A percentile compares a stretch with the other conserved stretches of the same genome.
Evolutionary conservation across 305 asterid genomes (phyloP).

Genomic region (Nicotiana rustica): DNA sequence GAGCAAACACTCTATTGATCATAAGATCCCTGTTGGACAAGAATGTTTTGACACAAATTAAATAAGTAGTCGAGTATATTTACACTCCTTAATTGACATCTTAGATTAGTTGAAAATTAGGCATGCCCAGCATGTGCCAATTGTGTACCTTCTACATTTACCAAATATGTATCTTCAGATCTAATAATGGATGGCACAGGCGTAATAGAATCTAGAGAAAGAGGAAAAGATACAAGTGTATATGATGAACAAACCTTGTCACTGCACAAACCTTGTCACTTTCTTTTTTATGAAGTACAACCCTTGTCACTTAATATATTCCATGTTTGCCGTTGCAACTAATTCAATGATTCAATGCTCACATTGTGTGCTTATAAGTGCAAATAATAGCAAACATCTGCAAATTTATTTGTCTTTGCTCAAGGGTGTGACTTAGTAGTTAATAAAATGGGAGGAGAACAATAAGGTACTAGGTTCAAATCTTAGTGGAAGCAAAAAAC

Average conservation of each 20-base stretch:
- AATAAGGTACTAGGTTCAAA: too few species aligned
- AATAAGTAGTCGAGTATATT: constrained; percentile 22
- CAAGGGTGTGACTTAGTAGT: too few species aligned
- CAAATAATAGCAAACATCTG: neutral
- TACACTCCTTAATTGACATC: neutral
- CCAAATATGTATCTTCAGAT: constrained; percentile 12
- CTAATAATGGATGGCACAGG: neutral
- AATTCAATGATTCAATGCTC: neutral
- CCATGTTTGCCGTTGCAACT: neutral
- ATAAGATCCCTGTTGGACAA: constrained; percentile 14
- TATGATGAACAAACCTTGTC: neutral
- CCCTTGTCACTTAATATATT: neutral
- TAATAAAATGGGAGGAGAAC: too few species aligned
- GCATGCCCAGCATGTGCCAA: neutral
- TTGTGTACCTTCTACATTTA: neutral
- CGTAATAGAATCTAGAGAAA: neutral
- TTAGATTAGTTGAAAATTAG: constrained; percentile 1
- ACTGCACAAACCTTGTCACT: too few species aligned
- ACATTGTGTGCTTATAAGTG: neutral
- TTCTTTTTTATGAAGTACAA: too few species aligned
- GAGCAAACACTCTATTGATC: constrained; percentile 16
- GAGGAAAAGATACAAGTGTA: neutral
- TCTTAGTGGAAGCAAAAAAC: too few species aligned
- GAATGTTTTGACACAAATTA: neutral
- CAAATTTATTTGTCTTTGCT: too few species aligned